Base-by-base conservation (phyloP, 768 basidiomycete species). In the Mrakia gelida region DNA sequence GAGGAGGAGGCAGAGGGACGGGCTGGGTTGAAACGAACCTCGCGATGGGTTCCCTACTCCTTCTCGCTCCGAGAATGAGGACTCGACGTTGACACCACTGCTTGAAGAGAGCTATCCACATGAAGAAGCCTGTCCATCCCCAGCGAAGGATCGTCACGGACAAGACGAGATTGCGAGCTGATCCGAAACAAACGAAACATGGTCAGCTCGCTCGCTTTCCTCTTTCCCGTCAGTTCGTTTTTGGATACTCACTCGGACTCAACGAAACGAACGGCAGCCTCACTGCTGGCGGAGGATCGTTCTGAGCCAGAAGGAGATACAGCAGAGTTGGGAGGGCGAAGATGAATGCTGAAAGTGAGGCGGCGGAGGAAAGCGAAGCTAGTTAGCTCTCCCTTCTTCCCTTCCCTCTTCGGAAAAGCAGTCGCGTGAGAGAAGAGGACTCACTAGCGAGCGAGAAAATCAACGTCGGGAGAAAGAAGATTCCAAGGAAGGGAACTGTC, bases 121-220 rank as follows among this genome's bases (percentile, higher is more conserved):
- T 13, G 7, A 16, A 34, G 26, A 59, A 43, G 32, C 13, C 68
- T 6, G 41, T 71, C 54, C 32, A 49, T 32, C 73, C 73, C 76
- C 76, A 77, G 8, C 70, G 56, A 21, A 77, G 9, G 18, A 65
- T 71, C 13, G 43, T 68, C 7, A 77, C 11, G 3, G 70, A 61
- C 10, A 77, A 49, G 54, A 61, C 49, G 56, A 72, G 32, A n/a
- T 77, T 77, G 70, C 76, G 76, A 13, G 70, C 76, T 77, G 54
- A n/a, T n/a, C 18, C 38, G 67, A 30, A 32, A 61, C 34, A 30
- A 52, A 72, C 41, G 10, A n/a, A 26, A 52, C 49, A 21, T 16
- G n/a, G 34, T 52, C 15, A 41, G 65, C 65, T 41, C 49, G 52
- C 30, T 45, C 45, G 45, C 18, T 68, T 11, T 11, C 4, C 16